Percentiles rank a stretch among this genome's conserved stretches.
Conservation (phyloP, 495 filamentous ascomycete genomes). For the Margaritispora aquatica region DNA sequence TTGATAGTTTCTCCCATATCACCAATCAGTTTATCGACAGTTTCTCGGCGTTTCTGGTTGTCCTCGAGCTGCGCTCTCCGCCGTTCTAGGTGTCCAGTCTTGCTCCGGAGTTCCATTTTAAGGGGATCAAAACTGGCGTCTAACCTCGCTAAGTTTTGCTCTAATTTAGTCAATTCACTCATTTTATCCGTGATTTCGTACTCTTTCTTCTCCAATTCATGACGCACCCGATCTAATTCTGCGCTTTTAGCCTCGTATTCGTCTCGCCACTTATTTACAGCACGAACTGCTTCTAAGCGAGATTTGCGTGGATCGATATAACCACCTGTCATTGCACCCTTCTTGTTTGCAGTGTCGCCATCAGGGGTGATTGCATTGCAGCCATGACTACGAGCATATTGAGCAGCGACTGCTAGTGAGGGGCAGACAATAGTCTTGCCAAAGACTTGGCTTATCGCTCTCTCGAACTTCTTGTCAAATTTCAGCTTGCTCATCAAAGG, state of each 20-base stretch:
- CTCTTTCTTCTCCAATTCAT: conserved; percentile 66
- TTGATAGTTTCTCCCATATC: conserved; percentile 65
- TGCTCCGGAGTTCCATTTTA: conserved; percentile 63
- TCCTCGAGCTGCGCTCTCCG: conserved; percentile 68
- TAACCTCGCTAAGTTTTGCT: conserved; percentile 70
- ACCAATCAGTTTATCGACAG: conserved; percentile 68
- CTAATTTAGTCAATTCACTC: conserved; percentile 73
- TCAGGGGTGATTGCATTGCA: conserved; percentile 91
- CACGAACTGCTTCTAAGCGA: conserved; percentile 73
- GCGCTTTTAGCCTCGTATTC: conserved; percentile 52
- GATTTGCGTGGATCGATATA: conserved; percentile 81
- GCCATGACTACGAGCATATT: conserved; percentile 85
- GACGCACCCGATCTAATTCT: conserved; percentile 52
- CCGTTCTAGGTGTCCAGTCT: conserved; percentile 63
- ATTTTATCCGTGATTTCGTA: conserved; percentile 81
- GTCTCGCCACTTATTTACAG: conserved; percentile 66
- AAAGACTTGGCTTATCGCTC: conserved; percentile 88
- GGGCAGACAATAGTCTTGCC: conserved; percentile 94
- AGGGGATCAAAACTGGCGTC: conserved; percentile 80
- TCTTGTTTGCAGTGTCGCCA: conserved; percentile 88
- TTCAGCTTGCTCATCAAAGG: conserved; percentile 82
- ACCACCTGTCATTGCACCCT: conserved; percentile 90
- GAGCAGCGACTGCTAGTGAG: conserved; percentile 73
- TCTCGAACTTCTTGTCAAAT: conserved; percentile 70
- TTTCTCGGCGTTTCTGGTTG: conserved; percentile 60